A percentile compares a stretch with the other conserved stretches of the same genome.
Conservation (phyloP, 2,329 filamentous ascomycete species). For the Pyrenophora graminea region DNA sequence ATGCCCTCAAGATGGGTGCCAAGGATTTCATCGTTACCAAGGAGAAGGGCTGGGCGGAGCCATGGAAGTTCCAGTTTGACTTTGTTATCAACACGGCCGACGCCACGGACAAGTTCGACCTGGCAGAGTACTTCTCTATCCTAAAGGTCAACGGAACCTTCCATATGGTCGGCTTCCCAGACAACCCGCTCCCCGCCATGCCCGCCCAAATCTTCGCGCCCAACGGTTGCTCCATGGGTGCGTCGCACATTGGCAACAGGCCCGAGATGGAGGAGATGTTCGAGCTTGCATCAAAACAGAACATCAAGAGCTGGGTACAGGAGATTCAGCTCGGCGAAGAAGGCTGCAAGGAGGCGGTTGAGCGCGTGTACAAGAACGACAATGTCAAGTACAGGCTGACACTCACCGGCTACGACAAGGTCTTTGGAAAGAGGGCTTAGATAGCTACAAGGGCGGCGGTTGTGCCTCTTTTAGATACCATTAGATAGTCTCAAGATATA, state of each 20-base stretch:
- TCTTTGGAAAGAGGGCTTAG: slow-evolving; percentile 59
- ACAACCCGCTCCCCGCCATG: slow-evolving; percentile 72
- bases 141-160: slow-evolving; percentile 82
- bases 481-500: background rate
- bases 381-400: slow-evolving; percentile 75
- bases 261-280: slow-evolving; percentile 58
- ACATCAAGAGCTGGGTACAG: slow-evolving; percentile 61
- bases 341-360: slow-evolving; percentile 70
- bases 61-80: slow-evolving; percentile 67
- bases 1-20: slow-evolving; percentile 63
- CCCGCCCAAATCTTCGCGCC: slow-evolving; percentile 73
- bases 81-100: slow-evolving; percentile 77
- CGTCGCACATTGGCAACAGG: slow-evolving; percentile 56
- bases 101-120: slow-evolving; percentile 69
- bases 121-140: slow-evolving; percentile 73
- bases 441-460: slow-evolving; percentile 1
- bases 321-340: slow-evolving; percentile 73
- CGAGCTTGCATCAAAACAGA: slow-evolving; percentile 55
- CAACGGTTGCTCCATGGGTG: slow-evolving; percentile 67
- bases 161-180: slow-evolving; percentile 79
- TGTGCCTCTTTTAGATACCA: background rate
- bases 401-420: slow-evolving; percentile 69
- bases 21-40: slow-evolving; percentile 64
- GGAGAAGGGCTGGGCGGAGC: slow-evolving; percentile 62
- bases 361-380: slow-evolving; percentile 68